Evolutionary conservation across 1,284 basidiomycete genomes (phyloP).

Genomic region (Austroboletus niveus): DNA sequence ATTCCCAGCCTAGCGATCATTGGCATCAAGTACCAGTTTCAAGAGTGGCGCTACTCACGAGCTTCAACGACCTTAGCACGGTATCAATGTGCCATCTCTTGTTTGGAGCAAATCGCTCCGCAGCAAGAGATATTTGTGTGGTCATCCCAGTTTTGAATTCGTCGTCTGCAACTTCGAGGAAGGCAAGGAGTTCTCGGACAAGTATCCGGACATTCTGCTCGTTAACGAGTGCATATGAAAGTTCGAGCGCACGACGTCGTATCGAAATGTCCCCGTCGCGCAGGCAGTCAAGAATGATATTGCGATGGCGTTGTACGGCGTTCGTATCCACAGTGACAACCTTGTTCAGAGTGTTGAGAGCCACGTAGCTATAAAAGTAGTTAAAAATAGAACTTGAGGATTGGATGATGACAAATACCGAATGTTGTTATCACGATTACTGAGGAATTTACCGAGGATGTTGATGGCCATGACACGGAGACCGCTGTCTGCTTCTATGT

Average conservation of each 20-base stretch:
- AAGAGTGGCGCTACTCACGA: constrained; percentile 52
- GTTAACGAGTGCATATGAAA: constrained; percentile 97
- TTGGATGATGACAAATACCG: constrained; percentile 49
- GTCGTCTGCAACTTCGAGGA: constrained; percentile 97
- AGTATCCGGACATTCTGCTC: constrained; percentile 93
- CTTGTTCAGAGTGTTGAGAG: constrained; percentile 97
- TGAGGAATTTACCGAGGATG: constrained; percentile 97
- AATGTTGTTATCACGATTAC: constrained; percentile 99
- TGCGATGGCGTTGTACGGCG: constrained; percentile 96
- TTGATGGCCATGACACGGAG: constrained; percentile 99
- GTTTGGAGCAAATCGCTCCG: constrained; percentile 96
- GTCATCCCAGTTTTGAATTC: constrained; percentile 99
- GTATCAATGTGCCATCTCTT: constrained; percentile 99
- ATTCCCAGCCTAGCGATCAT: constrained; percentile 80
- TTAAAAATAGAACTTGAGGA: not conserved
- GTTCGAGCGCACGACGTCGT: constrained; percentile 91
- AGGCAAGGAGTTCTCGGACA: constrained; percentile 90
- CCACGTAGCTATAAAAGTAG: constrained; percentile 75
- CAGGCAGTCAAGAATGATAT: constrained; percentile 97
- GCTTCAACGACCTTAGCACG: constrained; percentile 86
- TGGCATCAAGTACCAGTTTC: not conserved
- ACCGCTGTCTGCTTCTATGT: constrained; percentile 96
- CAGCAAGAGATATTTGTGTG: constrained; percentile 94
- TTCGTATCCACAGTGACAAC: constrained; percentile 98
- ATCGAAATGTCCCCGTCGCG: constrained; percentile 99